These are phyloP conservation scores for Fraxinus xanthoxyloides DNA, from an alignment of 305 asterid genomes.

Conservation along the genomic window DNA sequence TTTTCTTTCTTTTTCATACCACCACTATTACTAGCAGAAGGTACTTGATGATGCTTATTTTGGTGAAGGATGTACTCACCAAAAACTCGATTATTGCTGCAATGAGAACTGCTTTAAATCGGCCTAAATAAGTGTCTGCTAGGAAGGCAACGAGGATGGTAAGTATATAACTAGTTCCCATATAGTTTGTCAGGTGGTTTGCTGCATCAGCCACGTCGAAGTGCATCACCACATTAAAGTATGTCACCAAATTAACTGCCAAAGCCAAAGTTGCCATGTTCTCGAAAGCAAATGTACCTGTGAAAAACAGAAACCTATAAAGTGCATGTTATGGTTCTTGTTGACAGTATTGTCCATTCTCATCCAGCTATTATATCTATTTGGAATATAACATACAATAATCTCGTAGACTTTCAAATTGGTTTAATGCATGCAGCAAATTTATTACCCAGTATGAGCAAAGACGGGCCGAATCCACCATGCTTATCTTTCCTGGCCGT, in stretches of 20 bases:
- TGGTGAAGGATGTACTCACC: constrained; percentile 22
- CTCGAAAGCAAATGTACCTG: constrained; percentile 52
- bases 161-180: constrained; percentile 61
- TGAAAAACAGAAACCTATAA: background rate
- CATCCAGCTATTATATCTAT: background rate
- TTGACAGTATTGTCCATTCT: background rate
- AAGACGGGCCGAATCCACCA: constrained; percentile 56
- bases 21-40: background rate
- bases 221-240: constrained; percentile 60
- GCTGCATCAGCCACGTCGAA: constrained; percentile 61
- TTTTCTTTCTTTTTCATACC: background rate
- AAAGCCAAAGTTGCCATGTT: constrained; percentile 47
- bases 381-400: background rate
- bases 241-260: constrained; percentile 51
- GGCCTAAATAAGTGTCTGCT: constrained; percentile 68
- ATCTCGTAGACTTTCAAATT: background rate
- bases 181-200: constrained; percentile 53
- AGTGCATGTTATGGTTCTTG: background rate
- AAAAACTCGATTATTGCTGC: constrained; percentile 49
- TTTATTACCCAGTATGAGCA: constrained; percentile 49
- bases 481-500: constrained; percentile 52
- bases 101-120: constrained; percentile 52
- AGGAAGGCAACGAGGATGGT: constrained; percentile 56
- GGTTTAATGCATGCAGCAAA: background rate
- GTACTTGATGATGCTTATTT: background rate